A percentile compares a stretch with the other conserved stretches of the same genome.
Evolutionary conservation across 805 yeast species (phyloP).

Genomic region (Dipodascus albidus): DNA sequence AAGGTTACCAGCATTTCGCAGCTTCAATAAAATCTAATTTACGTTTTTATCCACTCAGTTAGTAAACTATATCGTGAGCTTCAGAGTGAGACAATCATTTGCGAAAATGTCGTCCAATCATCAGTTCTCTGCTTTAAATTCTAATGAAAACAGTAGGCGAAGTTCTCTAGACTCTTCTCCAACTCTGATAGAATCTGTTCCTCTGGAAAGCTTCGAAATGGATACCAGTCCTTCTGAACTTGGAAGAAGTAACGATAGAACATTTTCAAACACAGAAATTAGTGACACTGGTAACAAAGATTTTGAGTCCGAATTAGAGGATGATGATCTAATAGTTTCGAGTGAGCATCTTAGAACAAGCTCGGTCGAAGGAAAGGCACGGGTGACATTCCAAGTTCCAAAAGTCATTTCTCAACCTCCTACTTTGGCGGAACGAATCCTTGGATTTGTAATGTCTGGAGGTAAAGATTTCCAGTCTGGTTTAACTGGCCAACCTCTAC

Average conservation of each 20-base stretch:
- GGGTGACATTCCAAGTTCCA: constrained; percentile 11
- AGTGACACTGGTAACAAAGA: not conserved
- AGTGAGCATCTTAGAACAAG: not conserved
- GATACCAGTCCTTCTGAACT: not conserved
- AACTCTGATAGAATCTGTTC: not conserved
- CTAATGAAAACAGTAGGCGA: not conserved
- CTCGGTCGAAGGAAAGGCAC: not conserved
- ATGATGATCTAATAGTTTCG: not conserved
- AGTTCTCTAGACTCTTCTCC: not conserved
- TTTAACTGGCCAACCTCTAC: constrained; percentile 26
- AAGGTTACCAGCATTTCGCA: no score
- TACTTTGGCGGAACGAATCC: constrained; percentile 13
- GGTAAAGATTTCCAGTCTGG: constrained; percentile 10
- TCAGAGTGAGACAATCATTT: not conserved
- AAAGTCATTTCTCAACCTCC: constrained; percentile 13
- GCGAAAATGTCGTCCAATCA: not conserved
- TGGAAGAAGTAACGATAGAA: not conserved
- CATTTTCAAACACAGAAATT: not conserved
- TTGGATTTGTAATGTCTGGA: constrained; percentile 17
- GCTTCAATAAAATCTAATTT: no score
- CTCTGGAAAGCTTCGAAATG: not conserved
- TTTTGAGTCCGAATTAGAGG: not conserved
- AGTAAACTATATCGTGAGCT: no score
- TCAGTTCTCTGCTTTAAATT: not conserved
- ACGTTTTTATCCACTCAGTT: no score